phyloP scores from a whole-genome alignment of 768 basidiomycete genomes.

The Cantharellus cinnabarinus region DNA sequence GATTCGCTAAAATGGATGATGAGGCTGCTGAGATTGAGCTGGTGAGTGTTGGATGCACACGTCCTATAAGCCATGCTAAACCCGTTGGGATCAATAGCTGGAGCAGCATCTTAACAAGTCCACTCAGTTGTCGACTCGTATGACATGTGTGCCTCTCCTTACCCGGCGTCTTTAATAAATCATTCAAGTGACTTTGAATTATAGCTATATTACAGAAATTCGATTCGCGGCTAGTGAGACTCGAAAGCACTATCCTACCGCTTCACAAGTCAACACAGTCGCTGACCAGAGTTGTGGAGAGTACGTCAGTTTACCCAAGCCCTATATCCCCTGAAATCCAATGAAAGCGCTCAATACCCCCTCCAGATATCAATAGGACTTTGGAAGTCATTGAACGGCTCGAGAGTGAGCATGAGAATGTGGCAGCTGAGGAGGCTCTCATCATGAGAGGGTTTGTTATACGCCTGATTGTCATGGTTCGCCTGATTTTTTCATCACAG shows the following conservation, averaged over 20 bases:
- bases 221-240: slow-evolving; percentile 57
- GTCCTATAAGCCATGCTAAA: background rate
- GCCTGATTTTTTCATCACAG: slow-evolving; percentile 18
- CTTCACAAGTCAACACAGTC: slow-evolving; percentile 63
- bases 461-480: background rate
- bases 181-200: slow-evolving; percentile 13
- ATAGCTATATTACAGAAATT: slow-evolving; percentile 69
- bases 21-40: slow-evolving; percentile 62
- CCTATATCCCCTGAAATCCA: background rate
- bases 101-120: slow-evolving; percentile 82
- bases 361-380: slow-evolving; percentile 59
- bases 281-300: slow-evolving; percentile 47
- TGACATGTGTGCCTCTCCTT: slow-evolving; percentile 43
- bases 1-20: slow-evolving; percentile 23
- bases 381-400: slow-evolving; percentile 61
- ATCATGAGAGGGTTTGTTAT: slow-evolving; percentile 50
- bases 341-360: background rate
- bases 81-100: slow-evolving; percentile 25
- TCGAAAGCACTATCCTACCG: slow-evolving; percentile 72
- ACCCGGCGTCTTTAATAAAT: background rate
- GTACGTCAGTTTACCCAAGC: slow-evolving; percentile 24
- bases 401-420: slow-evolving; percentile 51
- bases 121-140: slow-evolving; percentile 61
- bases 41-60: slow-evolving; percentile 18
- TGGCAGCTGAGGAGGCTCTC: slow-evolving; percentile 56